Evolutionary conservation across 768 basidiomycete species (phyloP).

Genomic region (Mrakia frigida): DNA sequence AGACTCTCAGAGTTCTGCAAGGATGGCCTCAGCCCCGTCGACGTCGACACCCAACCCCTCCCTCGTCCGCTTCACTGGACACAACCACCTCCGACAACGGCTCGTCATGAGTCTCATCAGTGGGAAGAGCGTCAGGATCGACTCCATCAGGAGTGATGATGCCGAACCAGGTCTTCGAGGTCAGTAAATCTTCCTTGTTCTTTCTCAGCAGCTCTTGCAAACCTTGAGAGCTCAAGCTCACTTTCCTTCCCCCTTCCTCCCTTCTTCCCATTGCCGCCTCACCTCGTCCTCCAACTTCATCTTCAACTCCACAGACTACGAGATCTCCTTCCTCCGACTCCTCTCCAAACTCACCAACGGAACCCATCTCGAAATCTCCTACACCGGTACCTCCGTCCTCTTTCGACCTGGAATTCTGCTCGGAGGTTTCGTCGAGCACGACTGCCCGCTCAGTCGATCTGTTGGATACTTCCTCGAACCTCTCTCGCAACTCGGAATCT

Average conservation of each 20-base stretch:
- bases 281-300: neutral
- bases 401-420: conserved; percentile 87
- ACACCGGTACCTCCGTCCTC: conserved; percentile 88
- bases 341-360: conserved; percentile 91
- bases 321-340: conserved; percentile 80
- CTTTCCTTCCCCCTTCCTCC: neutral
- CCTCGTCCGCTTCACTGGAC: conserved; percentile 51
- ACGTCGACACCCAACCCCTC: conserved; percentile 10
- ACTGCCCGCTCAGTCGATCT: conserved; percentile 80
- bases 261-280: neutral
- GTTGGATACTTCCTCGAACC: conserved; percentile 94
- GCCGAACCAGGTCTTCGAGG: conserved; percentile 93
- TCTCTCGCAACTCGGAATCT: conserved; percentile 81
- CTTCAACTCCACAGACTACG: conserved; percentile 61
- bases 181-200: conserved; percentile 40
- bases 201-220: neutral
- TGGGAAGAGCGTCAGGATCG: conserved; percentile 74
- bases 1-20: neutral
- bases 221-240: neutral
- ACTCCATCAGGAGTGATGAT: conserved; percentile 82
- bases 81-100: conserved; percentile 74
- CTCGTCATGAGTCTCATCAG: conserved; percentile 85
- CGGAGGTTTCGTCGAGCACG: conserved; percentile 74
- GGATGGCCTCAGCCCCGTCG: neutral
- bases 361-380: conserved; percentile 87